Conservation (phyloP, 2,329 filamentous ascomycete species). For the Sodiomyces alkalinus region DNA sequence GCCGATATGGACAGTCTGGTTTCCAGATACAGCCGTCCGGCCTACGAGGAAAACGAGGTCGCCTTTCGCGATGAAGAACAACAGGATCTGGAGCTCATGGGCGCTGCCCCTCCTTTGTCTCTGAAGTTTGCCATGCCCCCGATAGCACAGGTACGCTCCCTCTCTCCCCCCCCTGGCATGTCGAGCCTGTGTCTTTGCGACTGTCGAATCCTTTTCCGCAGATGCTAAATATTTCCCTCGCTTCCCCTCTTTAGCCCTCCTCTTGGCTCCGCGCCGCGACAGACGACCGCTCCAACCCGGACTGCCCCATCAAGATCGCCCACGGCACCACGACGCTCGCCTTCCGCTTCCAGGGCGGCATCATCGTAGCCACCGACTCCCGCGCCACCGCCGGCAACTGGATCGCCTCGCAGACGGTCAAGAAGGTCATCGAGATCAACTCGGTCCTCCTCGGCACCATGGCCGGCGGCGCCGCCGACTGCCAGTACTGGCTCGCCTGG, state of each 20-base stretch:
- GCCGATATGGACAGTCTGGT: slow-evolving; percentile 76
- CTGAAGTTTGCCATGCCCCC: slow-evolving; percentile 93
- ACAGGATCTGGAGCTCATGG: slow-evolving; percentile 58
- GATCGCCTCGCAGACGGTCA: slow-evolving; percentile 99
- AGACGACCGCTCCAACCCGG: slow-evolving; percentile 91
- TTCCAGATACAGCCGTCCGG: slow-evolving; percentile 73
- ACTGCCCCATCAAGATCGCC: slow-evolving; percentile 97
- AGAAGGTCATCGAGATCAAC: slow-evolving; percentile 99
- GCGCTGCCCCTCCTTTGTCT: slow-evolving; percentile 48
- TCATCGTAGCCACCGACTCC: slow-evolving; percentile 96
- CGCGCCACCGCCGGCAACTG: slow-evolving; percentile 94
- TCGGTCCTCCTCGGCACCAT: slow-evolving; percentile 87
- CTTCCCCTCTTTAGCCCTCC: slow-evolving; percentile 70
- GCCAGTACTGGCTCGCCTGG: slow-evolving; percentile 99
- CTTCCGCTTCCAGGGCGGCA: slow-evolving; percentile 95
- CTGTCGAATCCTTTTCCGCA: neutral
- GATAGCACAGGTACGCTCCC: slow-evolving; percentile 60
- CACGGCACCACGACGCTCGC: slow-evolving; percentile 97
- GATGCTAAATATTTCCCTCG: slow-evolving; percentile 4
- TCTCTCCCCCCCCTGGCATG: neutral
- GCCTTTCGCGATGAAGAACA: slow-evolving; percentile 40
- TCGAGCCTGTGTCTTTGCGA: too few species aligned
- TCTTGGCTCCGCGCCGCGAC: slow-evolving; percentile 94
- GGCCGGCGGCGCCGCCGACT: slow-evolving; percentile 97
- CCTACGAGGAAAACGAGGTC: slow-evolving; percentile 56